phyloP scores from a whole-genome alignment of 176 grass and related monocot genomes.

The barley (Hordeum vulgare) region MorexV3_pseudomolecules_assembly NC_058521.1:589431052-589431551 shows the following conservation, averaged over 20 bases:
- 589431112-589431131: constrained; percentile 52
- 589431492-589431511: too few species aligned
- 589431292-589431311: neutral
- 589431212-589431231: constrained; percentile 89
- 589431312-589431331: neutral
- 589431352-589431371: neutral
- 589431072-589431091: constrained; percentile 37
- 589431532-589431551: too few species aligned
- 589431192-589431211: constrained; percentile 84
- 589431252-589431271: constrained; percentile 84
- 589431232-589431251: constrained; percentile 48
- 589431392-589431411: neutral
- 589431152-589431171: constrained; percentile 80
- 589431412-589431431: neutral
- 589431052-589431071: constrained; percentile 42
- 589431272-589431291: neutral
- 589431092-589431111: constrained; percentile 20
- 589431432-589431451: too few species aligned
- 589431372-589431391: neutral
- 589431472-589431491: too few species aligned
- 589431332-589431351: neutral
- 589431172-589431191: constrained; percentile 87
- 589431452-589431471: too few species aligned
- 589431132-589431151: constrained; percentile 79
- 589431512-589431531: too few species aligned